Conservation (phyloP, 495 filamentous ascomycete species). For the Hyaloscypha bicolor region DNA sequence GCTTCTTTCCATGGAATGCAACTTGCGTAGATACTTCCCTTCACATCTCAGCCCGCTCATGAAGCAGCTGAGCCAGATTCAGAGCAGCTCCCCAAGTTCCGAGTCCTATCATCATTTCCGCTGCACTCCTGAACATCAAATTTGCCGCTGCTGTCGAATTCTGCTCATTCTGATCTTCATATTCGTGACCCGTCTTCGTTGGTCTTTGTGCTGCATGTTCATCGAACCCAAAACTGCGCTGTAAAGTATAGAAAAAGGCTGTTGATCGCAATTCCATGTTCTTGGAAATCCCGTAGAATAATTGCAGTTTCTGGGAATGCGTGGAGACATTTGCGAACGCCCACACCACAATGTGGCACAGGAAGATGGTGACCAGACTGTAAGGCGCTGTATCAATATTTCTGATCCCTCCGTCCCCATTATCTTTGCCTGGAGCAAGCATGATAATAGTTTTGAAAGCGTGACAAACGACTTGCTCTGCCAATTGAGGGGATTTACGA, state of each 20-base stretch:
- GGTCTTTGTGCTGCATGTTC: neutral
- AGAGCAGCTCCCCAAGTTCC: conserved; percentile 23
- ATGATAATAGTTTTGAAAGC: conserved; percentile 18
- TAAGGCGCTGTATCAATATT: conserved; percentile 16
- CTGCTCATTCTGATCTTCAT: neutral
- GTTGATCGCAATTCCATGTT: neutral
- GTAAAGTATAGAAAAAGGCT: neutral
- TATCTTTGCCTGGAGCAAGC: neutral
- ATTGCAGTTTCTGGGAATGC: neutral
- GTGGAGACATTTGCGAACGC: conserved; percentile 15
- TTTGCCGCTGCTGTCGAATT: neutral
- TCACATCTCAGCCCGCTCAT: conserved; percentile 19
- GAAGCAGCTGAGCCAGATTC: conserved; percentile 20
- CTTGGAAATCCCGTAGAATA: neutral
- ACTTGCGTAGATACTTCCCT: neutral
- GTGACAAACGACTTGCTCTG: conserved; percentile 12
- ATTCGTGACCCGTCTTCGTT: neutral
- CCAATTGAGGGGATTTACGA: neutral
- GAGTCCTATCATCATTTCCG: conserved; percentile 19
- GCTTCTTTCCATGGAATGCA: too few species aligned
- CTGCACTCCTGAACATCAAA: conserved; percentile 22
- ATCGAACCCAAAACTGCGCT: neutral
- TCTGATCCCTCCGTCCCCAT: neutral
- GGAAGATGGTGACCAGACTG: conserved; percentile 20
- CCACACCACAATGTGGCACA: conserved; percentile 22